phyloP scores from a whole-genome alignment of 306 rosid genomes.

The Lathyrus tuberosus region DNA sequence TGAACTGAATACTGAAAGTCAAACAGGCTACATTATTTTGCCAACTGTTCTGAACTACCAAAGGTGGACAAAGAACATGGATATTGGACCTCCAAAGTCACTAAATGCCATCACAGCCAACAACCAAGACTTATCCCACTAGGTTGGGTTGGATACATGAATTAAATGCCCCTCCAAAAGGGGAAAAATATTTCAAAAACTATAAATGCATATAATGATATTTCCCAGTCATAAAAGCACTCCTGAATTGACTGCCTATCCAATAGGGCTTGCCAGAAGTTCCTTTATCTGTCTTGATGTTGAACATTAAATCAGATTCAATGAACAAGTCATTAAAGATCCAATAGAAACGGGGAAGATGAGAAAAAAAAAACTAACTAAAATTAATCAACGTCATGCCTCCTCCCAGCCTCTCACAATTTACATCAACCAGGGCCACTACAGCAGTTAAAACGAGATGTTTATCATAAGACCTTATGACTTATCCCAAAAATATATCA shows the following conservation, averaged over 20 bases:
- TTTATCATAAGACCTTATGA: constrained; percentile 7
- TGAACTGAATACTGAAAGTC: constrained; percentile 10
- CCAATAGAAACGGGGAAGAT: constrained; percentile 13
- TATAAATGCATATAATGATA: neutral
- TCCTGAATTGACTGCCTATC: constrained; percentile 10
- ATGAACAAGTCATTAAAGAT: constrained; percentile 25
- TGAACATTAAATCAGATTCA: constrained; percentile 22
- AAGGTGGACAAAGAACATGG: constrained; percentile 13
- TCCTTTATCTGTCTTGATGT: constrained; percentile 13
- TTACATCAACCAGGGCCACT: constrained; percentile 18
- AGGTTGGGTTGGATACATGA: neutral
- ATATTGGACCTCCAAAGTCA: constrained; percentile 15
- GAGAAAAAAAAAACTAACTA: neutral
- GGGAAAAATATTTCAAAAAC: neutral
- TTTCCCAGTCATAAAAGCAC: constrained; percentile 22
- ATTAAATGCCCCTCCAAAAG: constrained; percentile 2
- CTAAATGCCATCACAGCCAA: constrained; percentile 7
- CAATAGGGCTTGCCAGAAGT: constrained; percentile 11
- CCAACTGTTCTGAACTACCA: neutral
- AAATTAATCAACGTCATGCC: neutral
- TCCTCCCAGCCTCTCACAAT: constrained; percentile 10
- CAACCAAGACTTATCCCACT: neutral
- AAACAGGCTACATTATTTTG: neutral
- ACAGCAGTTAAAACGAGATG: constrained; percentile 7
- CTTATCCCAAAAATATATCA: constrained; percentile 7